Percentiles rank a stretch among this genome's conserved stretches.
Conservation (phyloP, 257 asterid species). For the Solanum medicagineum region DNA sequence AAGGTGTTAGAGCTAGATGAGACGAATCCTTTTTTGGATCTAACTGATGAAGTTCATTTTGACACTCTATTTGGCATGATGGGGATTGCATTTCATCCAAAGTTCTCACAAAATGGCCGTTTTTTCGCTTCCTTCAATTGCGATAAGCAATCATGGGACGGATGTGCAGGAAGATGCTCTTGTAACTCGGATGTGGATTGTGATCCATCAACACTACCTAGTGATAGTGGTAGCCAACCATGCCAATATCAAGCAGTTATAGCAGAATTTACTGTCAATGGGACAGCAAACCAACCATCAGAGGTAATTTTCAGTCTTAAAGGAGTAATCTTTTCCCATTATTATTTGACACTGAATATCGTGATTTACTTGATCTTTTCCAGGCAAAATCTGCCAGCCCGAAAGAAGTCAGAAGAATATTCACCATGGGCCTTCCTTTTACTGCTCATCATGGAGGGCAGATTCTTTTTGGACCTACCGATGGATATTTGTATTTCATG, state of each 20-base stretch:
- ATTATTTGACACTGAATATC: neutral
- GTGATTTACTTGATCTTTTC: neutral
- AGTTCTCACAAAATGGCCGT: slow-evolving; percentile 55
- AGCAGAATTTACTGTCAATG: slow-evolving; percentile 67
- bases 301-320: slow-evolving; percentile 22
- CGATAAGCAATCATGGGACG: slow-evolving; percentile 64
- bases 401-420: slow-evolving; percentile 64
- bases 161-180: slow-evolving; percentile 76
- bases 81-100: slow-evolving; percentile 81
- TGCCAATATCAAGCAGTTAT: slow-evolving; percentile 69
- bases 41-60: slow-evolving; percentile 61
- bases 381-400: slow-evolving; percentile 65
- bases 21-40: slow-evolving; percentile 52
- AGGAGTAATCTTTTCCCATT: neutral
- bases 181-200: slow-evolving; percentile 64
- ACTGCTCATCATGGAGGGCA: slow-evolving; percentile 76
- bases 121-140: slow-evolving; percentile 80
- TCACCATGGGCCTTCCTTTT: slow-evolving; percentile 92
- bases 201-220: slow-evolving; percentile 50
- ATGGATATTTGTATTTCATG: slow-evolving; percentile 89
- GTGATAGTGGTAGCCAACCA: slow-evolving; percentile 57
- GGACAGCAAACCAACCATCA: slow-evolving; percentile 43
- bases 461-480: slow-evolving; percentile 83
- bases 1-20: slow-evolving; percentile 42
- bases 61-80: slow-evolving; percentile 66